phyloP scores from a whole-genome alignment of 2,329 filamentous ascomycete species.

The Aschersonia sp. region DNA sequence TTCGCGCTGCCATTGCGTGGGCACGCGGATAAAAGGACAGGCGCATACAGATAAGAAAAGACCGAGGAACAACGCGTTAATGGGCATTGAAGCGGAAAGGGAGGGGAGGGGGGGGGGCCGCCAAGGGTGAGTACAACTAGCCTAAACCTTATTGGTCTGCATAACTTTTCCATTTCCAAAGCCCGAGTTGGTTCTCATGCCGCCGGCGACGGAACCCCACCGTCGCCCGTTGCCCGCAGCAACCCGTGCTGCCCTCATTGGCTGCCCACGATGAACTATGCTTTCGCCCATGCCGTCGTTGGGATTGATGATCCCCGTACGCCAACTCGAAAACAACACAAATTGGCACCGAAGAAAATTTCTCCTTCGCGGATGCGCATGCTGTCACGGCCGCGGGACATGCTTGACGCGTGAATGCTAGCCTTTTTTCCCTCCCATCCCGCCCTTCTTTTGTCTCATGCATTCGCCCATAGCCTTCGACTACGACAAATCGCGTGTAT shows the following conservation, averaged over 20 bases:
- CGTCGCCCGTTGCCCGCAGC: constrained; percentile 14
- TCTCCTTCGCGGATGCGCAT: too few species aligned
- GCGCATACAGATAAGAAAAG: not conserved
- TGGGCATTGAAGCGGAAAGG: too few species aligned
- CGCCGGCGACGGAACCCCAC: not conserved
- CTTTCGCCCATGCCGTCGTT: too few species aligned
- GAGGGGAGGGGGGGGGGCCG: not conserved
- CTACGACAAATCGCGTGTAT: not conserved
- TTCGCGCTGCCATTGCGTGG: constrained; percentile 14
- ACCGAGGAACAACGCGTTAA: too few species aligned
- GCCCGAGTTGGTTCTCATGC: not conserved
- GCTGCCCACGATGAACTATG: constrained; percentile 2
- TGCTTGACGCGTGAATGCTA: too few species aligned
- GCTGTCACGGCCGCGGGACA: too few species aligned
- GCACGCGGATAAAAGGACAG: constrained; percentile 12
- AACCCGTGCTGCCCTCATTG: constrained; percentile 17
- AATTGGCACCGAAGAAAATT: too few species aligned
- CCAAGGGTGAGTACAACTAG: not conserved
- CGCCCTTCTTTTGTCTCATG: constrained; percentile 1
- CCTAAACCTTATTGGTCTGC: too few species aligned
- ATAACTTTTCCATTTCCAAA: too few species aligned
- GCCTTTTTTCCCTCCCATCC: not conserved
- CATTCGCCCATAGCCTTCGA: not conserved
- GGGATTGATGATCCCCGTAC: too few species aligned
- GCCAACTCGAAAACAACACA: too few species aligned